These are phyloP conservation scores for Zopfochytrium polystomum DNA, from an alignment of 371 early-diverging fungal species.

Conservation along the genomic window DNA sequence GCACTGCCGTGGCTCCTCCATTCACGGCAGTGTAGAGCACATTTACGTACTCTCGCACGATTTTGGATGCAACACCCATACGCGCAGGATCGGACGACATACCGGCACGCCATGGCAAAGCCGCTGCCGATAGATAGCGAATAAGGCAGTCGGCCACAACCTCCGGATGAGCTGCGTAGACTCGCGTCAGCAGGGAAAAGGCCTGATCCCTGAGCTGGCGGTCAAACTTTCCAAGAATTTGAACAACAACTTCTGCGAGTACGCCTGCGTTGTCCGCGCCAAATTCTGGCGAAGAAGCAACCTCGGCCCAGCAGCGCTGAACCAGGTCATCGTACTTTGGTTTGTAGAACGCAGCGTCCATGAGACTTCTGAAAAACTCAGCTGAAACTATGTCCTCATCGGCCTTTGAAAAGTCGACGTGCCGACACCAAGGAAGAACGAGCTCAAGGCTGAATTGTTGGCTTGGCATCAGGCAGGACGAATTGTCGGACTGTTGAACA, in stretches of 20 bases:
- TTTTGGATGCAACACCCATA: no score
- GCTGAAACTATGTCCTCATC: conserved; percentile 36
- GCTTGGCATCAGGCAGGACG: conserved; percentile 27
- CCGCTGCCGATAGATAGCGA: conserved; percentile 30
- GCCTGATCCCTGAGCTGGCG: conserved; percentile 17
- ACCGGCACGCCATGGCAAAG: no score
- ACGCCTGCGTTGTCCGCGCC: conserved; percentile 35
- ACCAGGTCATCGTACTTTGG: conserved; percentile 30
- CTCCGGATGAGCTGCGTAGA: conserved; percentile 30
- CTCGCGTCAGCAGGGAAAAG: conserved; percentile 17
- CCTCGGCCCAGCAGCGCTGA: conserved; percentile 33
- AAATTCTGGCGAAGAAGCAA: conserved; percentile 22
- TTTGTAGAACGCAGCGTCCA: conserved; percentile 44
- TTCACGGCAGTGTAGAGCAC: conserved; percentile 31
- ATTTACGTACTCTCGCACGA: conserved; percentile 33
- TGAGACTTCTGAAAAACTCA: conserved; percentile 45
- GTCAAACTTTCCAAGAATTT: conserved; percentile 36
- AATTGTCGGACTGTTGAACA: conserved; percentile 25
- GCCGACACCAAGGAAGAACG: conserved; percentile 44
- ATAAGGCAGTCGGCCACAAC: conserved; percentile 26
- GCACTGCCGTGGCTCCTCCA: conserved; percentile 19
- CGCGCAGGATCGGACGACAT: no score
- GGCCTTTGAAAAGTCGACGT: conserved; percentile 29
- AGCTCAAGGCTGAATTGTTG: conserved; percentile 41
- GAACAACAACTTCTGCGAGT: conserved; percentile 35